Percentiles rank a stretch among this genome's conserved stretches.
These are phyloP conservation scores for Eimeria tenella DNA, from an alignment of 169 alveolate genomes.

Conservation along the genomic window DNA sequence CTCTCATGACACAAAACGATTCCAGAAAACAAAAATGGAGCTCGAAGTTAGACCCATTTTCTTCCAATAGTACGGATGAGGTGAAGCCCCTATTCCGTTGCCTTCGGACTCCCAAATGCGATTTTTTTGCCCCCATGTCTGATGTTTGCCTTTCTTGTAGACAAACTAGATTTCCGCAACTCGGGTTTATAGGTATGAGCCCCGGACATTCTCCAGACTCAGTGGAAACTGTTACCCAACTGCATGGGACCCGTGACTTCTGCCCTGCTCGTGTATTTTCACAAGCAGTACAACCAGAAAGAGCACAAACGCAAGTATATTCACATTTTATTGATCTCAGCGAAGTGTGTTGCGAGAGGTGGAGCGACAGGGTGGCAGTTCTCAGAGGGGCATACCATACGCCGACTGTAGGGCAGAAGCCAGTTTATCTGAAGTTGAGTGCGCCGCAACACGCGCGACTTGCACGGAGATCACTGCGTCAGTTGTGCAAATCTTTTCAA, in stretches of 20 bases:
- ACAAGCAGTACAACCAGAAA: neutral
- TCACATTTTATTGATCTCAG: neutral
- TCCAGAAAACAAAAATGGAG: neutral
- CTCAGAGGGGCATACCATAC: neutral
- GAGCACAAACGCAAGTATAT: neutral
- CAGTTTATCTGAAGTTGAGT: neutral
- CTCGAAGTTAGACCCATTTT: neutral
- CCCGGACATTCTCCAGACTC: neutral
- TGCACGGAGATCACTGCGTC: neutral
- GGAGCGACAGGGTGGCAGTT: neutral
- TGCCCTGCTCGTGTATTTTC: neutral
- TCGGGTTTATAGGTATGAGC: neutral
- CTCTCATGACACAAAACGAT: neutral
- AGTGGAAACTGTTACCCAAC: neutral
- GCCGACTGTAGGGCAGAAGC: neutral
- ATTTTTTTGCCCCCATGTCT: neutral
- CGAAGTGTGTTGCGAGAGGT: neutral
- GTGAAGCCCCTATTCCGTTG: neutral
- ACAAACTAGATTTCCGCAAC: neutral
- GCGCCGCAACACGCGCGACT: neutral
- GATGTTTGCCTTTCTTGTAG: neutral
- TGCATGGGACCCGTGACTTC: neutral
- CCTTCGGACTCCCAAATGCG: neutral
- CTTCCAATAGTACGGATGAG: neutral
- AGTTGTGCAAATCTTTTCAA: constrained; percentile 5